Conservation (phyloP, 2,329 filamentous ascomycete genomes). For the Verticillium isaacii region DNA sequence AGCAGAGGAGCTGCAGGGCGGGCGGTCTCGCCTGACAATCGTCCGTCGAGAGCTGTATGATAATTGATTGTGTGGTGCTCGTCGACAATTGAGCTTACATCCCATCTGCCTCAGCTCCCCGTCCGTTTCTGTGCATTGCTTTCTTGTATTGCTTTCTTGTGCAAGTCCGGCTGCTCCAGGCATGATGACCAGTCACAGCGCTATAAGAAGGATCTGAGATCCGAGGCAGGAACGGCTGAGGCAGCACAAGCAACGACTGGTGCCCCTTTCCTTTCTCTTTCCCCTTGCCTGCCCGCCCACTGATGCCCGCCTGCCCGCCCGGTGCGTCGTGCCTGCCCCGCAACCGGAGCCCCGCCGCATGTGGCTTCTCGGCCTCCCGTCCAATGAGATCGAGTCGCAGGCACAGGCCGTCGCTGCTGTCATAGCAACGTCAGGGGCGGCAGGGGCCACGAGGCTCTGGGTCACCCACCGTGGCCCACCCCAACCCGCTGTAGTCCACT, state of each 20-base stretch:
- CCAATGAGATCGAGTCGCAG: not conserved
- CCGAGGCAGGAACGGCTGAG: not conserved
- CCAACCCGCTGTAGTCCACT: not conserved
- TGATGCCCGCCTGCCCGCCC: not conserved
- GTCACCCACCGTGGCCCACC: not conserved
- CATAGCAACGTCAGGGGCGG: constrained; percentile 1
- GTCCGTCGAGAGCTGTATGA: not conserved
- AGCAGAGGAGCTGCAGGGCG: not conserved
- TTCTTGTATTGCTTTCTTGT: too few relatives aligned
- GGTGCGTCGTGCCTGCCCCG: not conserved
- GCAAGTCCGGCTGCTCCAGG: too few relatives aligned
- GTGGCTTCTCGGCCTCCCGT: not conserved
- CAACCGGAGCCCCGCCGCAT: not conserved
- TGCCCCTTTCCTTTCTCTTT: not conserved
- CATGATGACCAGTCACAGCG: too few relatives aligned
- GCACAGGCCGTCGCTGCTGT: not conserved
- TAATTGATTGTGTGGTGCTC: not conserved
- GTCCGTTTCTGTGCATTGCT: too few relatives aligned
- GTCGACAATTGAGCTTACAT: not conserved
- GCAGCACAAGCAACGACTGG: not conserved
- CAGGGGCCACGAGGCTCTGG: not conserved
- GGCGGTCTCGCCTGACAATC: not conserved
- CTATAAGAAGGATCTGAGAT: too few relatives aligned
- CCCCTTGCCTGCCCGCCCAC: not conserved
- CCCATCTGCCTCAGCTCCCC: not conserved